A percentile compares a stretch with the other conserved stretches of the same genome.
Evolutionary conservation across 2,329 filamentous ascomycete species (phyloP).

Genomic region (Arthrobotrys iridis): DNA sequence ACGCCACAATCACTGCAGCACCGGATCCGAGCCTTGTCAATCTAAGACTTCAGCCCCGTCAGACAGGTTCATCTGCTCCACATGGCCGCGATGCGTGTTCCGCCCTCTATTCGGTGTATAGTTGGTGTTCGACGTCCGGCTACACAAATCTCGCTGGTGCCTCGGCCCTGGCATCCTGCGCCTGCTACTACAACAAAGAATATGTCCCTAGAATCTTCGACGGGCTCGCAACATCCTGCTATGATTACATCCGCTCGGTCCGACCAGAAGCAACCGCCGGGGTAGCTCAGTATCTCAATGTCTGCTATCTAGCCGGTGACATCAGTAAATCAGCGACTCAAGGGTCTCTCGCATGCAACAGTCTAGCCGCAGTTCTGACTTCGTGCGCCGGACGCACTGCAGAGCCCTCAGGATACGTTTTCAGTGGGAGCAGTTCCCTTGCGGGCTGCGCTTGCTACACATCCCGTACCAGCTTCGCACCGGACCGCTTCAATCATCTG

Average conservation of each 20-base stretch:
- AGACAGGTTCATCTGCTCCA: conserved; percentile 19
- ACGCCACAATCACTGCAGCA: conserved; percentile 39
- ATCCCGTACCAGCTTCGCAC: conserved; percentile 17
- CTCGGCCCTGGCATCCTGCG: conserved; percentile 45
- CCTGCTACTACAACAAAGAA: conserved; percentile 35
- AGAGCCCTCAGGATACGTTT: neutral
- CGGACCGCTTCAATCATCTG: conserved; percentile 28
- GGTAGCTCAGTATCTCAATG: conserved; percentile 41
- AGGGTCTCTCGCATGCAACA: conserved; percentile 45
- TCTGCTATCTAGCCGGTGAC: conserved; percentile 48
- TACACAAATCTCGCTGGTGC: conserved; percentile 34
- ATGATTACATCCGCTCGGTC: conserved; percentile 45
- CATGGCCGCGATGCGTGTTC: conserved; percentile 45
- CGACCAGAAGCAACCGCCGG: conserved; percentile 15
- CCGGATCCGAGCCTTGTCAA: conserved; percentile 39
- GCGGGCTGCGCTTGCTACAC: conserved; percentile 42
- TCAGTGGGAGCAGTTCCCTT: conserved; percentile 36
- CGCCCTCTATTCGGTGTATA: conserved; percentile 51
- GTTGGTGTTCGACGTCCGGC: conserved; percentile 46
- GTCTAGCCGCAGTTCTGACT: conserved; percentile 21
- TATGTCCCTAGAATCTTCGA: conserved; percentile 50
- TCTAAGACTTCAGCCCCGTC: conserved; percentile 37
- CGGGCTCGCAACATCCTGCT: conserved; percentile 40
- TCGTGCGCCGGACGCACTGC: conserved; percentile 33
- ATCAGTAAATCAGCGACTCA: conserved; percentile 34